Base-by-base conservation (phyloP, 805 yeast genomes). In the Hanseniaspora lindneri region DNA sequence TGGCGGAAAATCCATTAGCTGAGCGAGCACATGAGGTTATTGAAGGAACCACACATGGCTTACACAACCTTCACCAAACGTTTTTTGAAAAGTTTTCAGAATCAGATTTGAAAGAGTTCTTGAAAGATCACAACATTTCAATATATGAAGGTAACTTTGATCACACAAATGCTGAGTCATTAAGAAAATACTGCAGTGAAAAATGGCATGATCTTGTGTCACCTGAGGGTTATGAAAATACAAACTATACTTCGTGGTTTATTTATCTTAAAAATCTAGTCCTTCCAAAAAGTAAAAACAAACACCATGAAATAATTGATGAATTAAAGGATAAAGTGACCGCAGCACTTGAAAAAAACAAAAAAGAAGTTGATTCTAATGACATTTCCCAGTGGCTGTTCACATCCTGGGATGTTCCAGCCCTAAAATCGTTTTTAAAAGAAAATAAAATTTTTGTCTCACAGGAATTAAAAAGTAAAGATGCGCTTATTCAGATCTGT, bases 351-450 rank as follows among this genome's bases (percentile, higher is more conserved):
- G 16, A 19, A 4, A 36, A 36, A 23, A 14, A 21, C 17, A 21
- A 17, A 7, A 41, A 41, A 8, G n/a, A 27, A 32, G 20, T 29
- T 6, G 6, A 21, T 9, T 20, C 36, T 3, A 33, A 36, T 4
- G 57, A 52, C 4, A 55, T 60, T 8, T 54, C 60, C 21, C 67
- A 66, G 23, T 75, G 79, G 79, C 51, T 73, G n/a, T 74, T 75
- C 51, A 65, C 64, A 20, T 66, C 75, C 14, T 73, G 77, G 77
- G 58, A 68, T 4, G 49, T 54, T 13, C 54, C 55, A 11, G 63
- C 62, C 24, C 55, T 73, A 54, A 57, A 63, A 43, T 56, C 54
- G 28, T 58, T 67, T 34, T 57, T 70, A 50, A 56, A 61, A 34
- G 56, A 55, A 39, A 54, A 66, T 48, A 60, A 63, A 25, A 54